phyloP scores from a whole-genome alignment of 2,329 filamentous ascomycete species.

The Capronia americana region DNA sequence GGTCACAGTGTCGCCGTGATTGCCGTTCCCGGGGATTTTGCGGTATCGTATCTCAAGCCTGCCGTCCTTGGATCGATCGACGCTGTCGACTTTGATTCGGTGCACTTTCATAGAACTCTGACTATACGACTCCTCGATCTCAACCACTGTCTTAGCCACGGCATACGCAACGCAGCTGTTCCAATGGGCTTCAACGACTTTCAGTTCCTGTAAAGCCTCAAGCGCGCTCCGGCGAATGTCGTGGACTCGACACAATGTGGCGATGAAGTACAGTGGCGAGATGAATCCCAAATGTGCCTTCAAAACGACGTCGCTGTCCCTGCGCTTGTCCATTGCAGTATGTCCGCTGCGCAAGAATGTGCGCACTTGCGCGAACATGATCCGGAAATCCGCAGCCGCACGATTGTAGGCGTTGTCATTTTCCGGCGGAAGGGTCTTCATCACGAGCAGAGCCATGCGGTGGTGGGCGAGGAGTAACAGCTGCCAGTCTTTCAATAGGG shows the following conservation, averaged over 20 bases:
- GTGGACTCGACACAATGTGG: constrained; percentile 29
- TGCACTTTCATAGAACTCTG: constrained; percentile 15
- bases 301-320: constrained; percentile 21
- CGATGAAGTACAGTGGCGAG: constrained; percentile 33
- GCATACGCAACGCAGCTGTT: constrained; percentile 34
- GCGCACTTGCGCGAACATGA: constrained; percentile 33
- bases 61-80: constrained; percentile 27
- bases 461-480: constrained; percentile 30
- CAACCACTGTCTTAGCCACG: constrained; percentile 24
- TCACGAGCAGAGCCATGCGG: constrained; percentile 30
- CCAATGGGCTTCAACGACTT: constrained; percentile 31
- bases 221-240: constrained; percentile 28
- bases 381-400: constrained; percentile 31
- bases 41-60: constrained; percentile 24
- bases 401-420: constrained; percentile 27
- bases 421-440: constrained; percentile 30
- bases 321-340: constrained; percentile 17
- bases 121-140: constrained; percentile 22
- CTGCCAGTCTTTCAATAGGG: constrained; percentile 31
- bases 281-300: constrained; percentile 30
- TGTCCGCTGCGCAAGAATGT: constrained; percentile 30
- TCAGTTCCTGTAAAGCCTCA: constrained; percentile 28
- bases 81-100: constrained; percentile 30
- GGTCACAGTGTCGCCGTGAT: constrained; percentile 13
- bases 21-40: constrained; percentile 21